These are phyloP conservation scores for Arthrobotrys musiformis DNA, from an alignment of 2,329 filamentous ascomycete species.

Conservation along the genomic window DNA sequence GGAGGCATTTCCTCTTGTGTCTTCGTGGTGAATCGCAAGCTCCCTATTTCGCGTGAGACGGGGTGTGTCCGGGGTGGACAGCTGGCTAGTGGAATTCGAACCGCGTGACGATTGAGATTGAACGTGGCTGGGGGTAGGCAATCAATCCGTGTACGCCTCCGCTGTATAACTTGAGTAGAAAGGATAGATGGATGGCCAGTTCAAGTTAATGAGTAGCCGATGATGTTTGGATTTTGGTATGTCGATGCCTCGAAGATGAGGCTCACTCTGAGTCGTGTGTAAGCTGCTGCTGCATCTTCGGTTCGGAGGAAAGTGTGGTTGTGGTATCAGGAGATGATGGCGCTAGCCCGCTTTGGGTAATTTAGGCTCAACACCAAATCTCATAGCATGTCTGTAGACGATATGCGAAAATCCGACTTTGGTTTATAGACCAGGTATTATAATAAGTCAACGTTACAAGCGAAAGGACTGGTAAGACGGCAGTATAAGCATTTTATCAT, in stretches of 20 bases:
- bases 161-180: not conserved
- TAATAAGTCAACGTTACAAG: no score
- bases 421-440: no score
- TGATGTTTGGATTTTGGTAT: constrained; percentile 6
- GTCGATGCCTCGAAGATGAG: constrained; percentile 16
- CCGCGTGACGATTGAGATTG: constrained; percentile 27
- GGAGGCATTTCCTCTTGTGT: constrained; percentile 27
- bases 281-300: not conserved
- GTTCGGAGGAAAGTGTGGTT: not conserved
- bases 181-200: constrained; percentile 28
- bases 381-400: no score
- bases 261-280: not conserved
- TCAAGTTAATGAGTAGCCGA: constrained; percentile 51
- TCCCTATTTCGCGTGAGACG: not conserved
- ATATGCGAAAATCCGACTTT: no score
- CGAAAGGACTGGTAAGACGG: no score
- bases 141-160: not conserved
- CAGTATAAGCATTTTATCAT: no score
- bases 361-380: not conserved
- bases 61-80: constrained; percentile 30
- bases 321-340: not conserved
- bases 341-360: constrained; percentile 4
- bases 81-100: constrained; percentile 28
- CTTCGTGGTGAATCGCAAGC: not conserved
- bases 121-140: not conserved